Evolutionary conservation across 306 rosid species (phyloP), one percentile per base, ranked within the genome.

Genomic region (Rosa lucieae): DNA sequence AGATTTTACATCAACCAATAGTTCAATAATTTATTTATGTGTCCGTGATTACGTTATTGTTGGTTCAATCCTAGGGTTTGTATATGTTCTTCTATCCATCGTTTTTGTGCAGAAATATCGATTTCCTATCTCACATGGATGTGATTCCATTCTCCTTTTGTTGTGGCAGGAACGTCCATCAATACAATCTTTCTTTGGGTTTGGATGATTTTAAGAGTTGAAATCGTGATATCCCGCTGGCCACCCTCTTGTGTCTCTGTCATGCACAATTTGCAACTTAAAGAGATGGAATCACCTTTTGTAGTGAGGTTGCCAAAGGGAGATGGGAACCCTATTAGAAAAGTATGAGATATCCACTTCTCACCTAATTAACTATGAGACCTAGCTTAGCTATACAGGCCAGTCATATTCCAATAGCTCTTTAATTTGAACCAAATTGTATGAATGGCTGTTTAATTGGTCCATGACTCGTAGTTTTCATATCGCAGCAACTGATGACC

Each of bases 271-370:
- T 76, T 59, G 26, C 32, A 21, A 43, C 37, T 37, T 7, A 65
- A 73, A 59, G 39, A 39, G 10, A 71, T 52, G 59, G 75, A 76
- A 72, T 66, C 62, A 12, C 23, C 72, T 76, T 83, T 83, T 69
- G 20, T 52, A 26, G 49, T 67, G 82, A 68, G 62, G 67, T 67
- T 69, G 46, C 42, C 46, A 17, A 51, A 76, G 17, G 39, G n/a
- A 55, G 82, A 55, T 53, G 65, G 75, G 59, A 78, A 67, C 76
- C 37, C 82, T 17, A 82, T 53, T 67, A 59, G n/a, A 74, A 68
- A 83, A 67, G 81, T 53, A 3, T 53, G 67, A 73, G 23, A 78
- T 46, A 53, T 66, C 13, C 67, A 23, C 12, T 37, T 12, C 21
- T 52, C 58, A 17, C 58, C 58, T 17, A 52, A n/a, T 52, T 3